phyloP scores from a whole-genome alignment of 2,329 filamentous ascomycete species.

The Paecilomyces variotii region DNA sequence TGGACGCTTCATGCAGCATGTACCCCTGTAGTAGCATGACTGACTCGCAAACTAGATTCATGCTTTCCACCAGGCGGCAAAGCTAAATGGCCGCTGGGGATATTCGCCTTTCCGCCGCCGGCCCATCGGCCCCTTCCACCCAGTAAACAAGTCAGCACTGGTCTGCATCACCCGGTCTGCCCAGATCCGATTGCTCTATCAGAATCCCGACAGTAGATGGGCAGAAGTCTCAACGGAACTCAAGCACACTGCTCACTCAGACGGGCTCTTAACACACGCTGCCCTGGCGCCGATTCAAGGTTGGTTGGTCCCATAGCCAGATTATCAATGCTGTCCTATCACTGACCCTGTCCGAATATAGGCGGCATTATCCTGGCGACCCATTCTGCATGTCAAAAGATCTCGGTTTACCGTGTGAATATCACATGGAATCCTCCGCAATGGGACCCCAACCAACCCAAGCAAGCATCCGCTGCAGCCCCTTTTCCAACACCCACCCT shows the following conservation, averaged over 20 bases:
- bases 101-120: constrained; percentile 61
- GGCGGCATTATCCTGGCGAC: constrained; percentile 30
- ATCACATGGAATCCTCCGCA: constrained; percentile 65
- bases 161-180: constrained; percentile 70
- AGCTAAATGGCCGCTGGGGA: constrained; percentile 54
- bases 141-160: constrained; percentile 60
- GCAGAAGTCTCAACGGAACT: constrained; percentile 66
- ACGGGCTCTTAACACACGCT: constrained; percentile 73
- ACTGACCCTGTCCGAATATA: constrained; percentile 4
- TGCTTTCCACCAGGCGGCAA: constrained; percentile 53
- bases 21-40: neutral
- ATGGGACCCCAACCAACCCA: constrained; percentile 39
- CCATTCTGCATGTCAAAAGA: constrained; percentile 53
- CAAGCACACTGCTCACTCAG: constrained; percentile 62
- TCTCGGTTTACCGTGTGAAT: constrained; percentile 64
- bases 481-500: constrained; percentile 29
- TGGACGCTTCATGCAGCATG: constrained; percentile 29
- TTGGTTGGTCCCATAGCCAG: constrained; percentile 43
- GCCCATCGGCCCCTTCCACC: constrained; percentile 63
- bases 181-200: constrained; percentile 66
- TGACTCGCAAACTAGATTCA: constrained; percentile 22
- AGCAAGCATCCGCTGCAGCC: constrained; percentile 14
- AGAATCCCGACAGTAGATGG: constrained; percentile 64
- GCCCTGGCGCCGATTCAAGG: constrained; percentile 67
- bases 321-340: neutral